Base-by-base conservation (phyloP, 805 yeast species). In the Maudiozyma serrabonitensis region DNA sequence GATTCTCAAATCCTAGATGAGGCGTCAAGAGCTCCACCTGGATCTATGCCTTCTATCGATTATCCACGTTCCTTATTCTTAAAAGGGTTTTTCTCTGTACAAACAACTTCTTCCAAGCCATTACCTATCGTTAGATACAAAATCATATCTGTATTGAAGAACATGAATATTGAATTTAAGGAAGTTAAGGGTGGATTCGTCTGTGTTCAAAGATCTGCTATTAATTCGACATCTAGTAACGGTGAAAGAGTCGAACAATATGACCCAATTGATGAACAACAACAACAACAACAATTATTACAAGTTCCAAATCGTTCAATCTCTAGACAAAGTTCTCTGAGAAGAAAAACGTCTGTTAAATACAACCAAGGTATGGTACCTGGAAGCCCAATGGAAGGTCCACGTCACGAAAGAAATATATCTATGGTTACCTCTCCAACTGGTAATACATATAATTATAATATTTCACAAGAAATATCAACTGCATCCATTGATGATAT, bases 181-280 rank as follows among this genome's bases (percentile, higher is more conserved):
- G 98, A 90, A 68, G 95, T 90, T 21, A 84, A 84, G 61, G 97
- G 98, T 51, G 98, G 97, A 0, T 90, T 91, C 64, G 77, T 87
- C 23, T 90, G 98, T 70, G 75, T 80, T 9, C 89, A 85, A 60
- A 71, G 57, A 48, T 77, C 35, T 76, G 83, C 54, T 6, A 48
- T 41, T 77, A 81, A 3, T 71, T 23, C 42, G 8, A 13, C 9
- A 18, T n/a, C 15, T 6, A 23, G n/a, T n/a, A 39, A 39, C 16
- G 42, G n/a, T 39, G 26, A 21, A 23, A 39, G 19, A 15, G 73
- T 50, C 54, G 67, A 48, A 16, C 45, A 45, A 8, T 26, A 18
- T n/a, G 25, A 41, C 8, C 12, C 21, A 18, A 25, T 16, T 23
- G 32, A 41, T 5, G 25, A 43, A 16, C 51, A 45, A 23, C 51